These are phyloP conservation scores for Dicorynia guianensis DNA, from an alignment of 306 rosid genomes.

Conservation along the genomic window DNA sequence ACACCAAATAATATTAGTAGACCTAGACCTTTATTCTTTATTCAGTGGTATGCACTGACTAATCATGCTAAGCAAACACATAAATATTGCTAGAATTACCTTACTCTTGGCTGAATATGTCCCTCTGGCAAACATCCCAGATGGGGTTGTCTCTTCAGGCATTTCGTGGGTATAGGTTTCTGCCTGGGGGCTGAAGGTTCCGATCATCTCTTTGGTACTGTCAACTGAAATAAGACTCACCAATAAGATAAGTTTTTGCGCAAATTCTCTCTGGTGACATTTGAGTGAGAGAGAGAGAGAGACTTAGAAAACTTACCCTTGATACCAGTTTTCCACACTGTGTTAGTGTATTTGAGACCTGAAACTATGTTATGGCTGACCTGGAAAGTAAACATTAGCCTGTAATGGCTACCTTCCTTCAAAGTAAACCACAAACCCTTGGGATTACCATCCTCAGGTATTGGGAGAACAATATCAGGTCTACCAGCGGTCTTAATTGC, in stretches of 20 bases:
- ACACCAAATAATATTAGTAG: not conserved
- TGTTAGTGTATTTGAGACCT: conserved; percentile 91
- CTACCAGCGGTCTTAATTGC: conserved; percentile 77
- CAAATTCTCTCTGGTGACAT: not conserved
- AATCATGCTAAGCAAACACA: not conserved
- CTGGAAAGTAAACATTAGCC: conserved; percentile 74
- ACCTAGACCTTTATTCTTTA: too few species aligned
- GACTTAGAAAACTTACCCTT: conserved; percentile 56
- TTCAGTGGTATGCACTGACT: not conserved
- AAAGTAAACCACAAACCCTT: conserved; percentile 90
- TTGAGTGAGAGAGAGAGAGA: conserved; percentile 12
- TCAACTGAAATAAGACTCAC: conserved; percentile 67
- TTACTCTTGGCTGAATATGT: conserved; percentile 83
- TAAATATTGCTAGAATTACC: conserved; percentile 53
- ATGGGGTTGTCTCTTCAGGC: conserved; percentile 93
- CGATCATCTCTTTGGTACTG: conserved; percentile 86
- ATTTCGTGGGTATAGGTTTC: conserved; percentile 84
- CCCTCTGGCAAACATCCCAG: conserved; percentile 95
- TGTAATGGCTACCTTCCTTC: conserved; percentile 97
- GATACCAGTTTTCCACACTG: conserved; percentile 92
- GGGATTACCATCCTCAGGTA: conserved; percentile 82
- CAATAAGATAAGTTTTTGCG: conserved; percentile 19
- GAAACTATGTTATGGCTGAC: conserved; percentile 90
- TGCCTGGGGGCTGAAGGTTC: conserved; percentile 89
- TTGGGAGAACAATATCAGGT: conserved; percentile 74